Evolutionary conservation across 495 filamentous ascomycete genomes (phyloP).

Genomic region (Bathelium albidoporum): DNA sequence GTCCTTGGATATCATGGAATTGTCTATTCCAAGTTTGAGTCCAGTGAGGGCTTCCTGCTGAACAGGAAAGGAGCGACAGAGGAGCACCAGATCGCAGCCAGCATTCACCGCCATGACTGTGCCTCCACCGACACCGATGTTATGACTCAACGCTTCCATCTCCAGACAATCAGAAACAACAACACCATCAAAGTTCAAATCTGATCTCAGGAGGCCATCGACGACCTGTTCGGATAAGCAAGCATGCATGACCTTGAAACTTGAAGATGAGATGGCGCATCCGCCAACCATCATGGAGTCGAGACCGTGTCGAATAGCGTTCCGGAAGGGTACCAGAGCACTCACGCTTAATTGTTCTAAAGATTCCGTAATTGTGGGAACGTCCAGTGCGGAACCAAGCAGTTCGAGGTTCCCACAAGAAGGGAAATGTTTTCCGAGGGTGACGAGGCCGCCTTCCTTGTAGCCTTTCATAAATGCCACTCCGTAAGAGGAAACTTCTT

Average conservation of each 20-base stretch:
- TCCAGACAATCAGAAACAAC: constrained; percentile 93
- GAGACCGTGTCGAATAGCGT: constrained; percentile 69
- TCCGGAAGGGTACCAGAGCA: constrained; percentile 76
- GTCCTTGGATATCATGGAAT: constrained; percentile 67
- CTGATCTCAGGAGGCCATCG: constrained; percentile 68
- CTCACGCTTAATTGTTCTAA: constrained; percentile 75
- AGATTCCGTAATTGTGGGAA: constrained; percentile 85
- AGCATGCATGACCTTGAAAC: constrained; percentile 84
- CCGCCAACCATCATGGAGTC: constrained; percentile 92
- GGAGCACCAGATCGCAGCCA: constrained; percentile 74
- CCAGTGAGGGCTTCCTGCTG: constrained; percentile 82
- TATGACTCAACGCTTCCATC: constrained; percentile 84
- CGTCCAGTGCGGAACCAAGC: constrained; percentile 71
- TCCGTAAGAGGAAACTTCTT: constrained; percentile 79
- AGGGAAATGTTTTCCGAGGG: constrained; percentile 87
- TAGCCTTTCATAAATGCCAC: constrained; percentile 82
- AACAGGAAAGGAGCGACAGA: constrained; percentile 74
- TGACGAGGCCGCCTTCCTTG: constrained; percentile 72
- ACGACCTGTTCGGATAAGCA: constrained; percentile 86
- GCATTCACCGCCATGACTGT: constrained; percentile 92
- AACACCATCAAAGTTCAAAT: constrained; percentile 77
- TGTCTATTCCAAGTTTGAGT: constrained; percentile 73
- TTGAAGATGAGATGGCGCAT: constrained; percentile 74
- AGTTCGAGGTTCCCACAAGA: constrained; percentile 92
- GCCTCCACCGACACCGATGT: constrained; percentile 84